These are phyloP conservation scores for Solanum clarkiae DNA, from an alignment of 257 asterid species.

Conservation along the genomic window DNA sequence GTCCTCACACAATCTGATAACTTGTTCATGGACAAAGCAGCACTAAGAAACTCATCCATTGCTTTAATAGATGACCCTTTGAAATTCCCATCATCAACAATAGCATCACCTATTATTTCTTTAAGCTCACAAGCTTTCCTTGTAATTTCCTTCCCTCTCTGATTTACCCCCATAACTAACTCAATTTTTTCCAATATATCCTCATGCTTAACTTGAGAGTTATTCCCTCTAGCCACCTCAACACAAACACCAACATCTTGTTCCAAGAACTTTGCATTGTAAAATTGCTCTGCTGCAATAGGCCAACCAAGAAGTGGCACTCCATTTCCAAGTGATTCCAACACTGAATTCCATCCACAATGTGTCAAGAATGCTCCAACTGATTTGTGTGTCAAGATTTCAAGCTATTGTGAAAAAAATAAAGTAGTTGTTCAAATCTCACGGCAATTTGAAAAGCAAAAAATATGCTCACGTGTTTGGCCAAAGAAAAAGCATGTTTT, in stretches of 20 bases:
- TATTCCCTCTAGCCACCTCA: slow-evolving; percentile 45
- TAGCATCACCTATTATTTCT: slow-evolving; percentile 17
- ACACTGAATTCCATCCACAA: slow-evolving; percentile 57
- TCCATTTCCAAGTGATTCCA: slow-evolving; percentile 37
- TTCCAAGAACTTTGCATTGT: slow-evolving; percentile 35
- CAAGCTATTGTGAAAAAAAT: slow-evolving; percentile 10
- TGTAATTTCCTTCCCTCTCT: slow-evolving; percentile 17
- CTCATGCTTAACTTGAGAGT: slow-evolving; percentile 27
- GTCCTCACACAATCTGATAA: background rate
- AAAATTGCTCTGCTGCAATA: slow-evolving; percentile 48
- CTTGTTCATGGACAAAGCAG: slow-evolving; percentile 18
- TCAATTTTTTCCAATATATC: slow-evolving; percentile 30
- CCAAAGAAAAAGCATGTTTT: background rate
- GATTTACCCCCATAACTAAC: slow-evolving; percentile 28
- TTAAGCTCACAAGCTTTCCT: slow-evolving; percentile 15
- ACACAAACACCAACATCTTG: slow-evolving; percentile 38
- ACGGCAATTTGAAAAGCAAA: background rate
- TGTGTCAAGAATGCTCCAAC: slow-evolving; percentile 33
- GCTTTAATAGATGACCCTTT: slow-evolving; percentile 39
- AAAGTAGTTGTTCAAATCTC: background rate
- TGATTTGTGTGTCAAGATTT: slow-evolving; percentile 33
- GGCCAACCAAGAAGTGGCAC: slow-evolving; percentile 55
- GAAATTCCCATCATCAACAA: slow-evolving; percentile 9
- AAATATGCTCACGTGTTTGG: background rate
- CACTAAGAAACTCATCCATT: slow-evolving; percentile 28